Evolutionary conservation across 805 yeast species (phyloP).

Genomic region (Zygosaccharomyces siamensis): DNA sequence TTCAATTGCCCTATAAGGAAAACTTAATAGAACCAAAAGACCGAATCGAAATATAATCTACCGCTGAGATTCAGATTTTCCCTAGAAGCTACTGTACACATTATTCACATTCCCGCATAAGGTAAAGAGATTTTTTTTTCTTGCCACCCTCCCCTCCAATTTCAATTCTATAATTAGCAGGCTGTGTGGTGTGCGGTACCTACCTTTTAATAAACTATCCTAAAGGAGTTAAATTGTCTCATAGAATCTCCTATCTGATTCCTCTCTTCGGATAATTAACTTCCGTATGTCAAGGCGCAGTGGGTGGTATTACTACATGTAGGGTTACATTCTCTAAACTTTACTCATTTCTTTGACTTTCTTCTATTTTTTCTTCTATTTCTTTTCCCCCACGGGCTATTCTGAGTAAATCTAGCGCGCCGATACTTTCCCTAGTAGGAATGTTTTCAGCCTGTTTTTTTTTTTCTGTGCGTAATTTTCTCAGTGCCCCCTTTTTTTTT

Average conservation of each 20-base stretch:
- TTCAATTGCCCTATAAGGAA: constrained; percentile 4
- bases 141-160: background rate
- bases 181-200: constrained; percentile 2
- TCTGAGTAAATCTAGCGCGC: constrained; percentile 4
- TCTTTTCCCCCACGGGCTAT: background rate
- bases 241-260: constrained; percentile 2
- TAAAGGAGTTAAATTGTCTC: background rate
- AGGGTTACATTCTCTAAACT: background rate
- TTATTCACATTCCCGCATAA: background rate
- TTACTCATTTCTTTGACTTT: background rate
- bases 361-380: background rate
- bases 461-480: background rate
- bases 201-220: background rate
- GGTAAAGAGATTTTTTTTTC: constrained; percentile 2
- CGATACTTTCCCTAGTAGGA: background rate
- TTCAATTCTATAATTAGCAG: constrained; percentile 3
- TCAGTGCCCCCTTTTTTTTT: background rate
- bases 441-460: background rate
- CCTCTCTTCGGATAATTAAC: constrained; percentile 1
- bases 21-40: background rate
- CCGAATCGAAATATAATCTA: background rate
- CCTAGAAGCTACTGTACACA: constrained; percentile 1
- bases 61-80: constrained; percentile 1
- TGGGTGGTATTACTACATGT: background rate
- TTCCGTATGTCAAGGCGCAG: background rate